These are phyloP conservation scores for Gracilariopsis chorda DNA, from an alignment of 23 red algal species.

Conservation along the genomic window DNA sequence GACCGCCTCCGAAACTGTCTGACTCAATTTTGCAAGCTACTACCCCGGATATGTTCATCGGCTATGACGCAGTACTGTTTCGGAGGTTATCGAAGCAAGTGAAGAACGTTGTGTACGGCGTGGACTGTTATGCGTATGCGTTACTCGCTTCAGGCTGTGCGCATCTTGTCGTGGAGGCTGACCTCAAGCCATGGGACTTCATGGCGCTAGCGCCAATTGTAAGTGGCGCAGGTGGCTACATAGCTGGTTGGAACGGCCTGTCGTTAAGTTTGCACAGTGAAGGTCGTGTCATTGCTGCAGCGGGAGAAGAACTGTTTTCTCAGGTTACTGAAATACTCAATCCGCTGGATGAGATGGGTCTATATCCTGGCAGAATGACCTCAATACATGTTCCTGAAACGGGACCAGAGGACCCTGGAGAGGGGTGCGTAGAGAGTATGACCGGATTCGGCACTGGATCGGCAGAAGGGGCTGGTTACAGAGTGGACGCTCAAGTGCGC, in stretches of 20 bases:
- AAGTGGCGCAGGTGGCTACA: constrained; percentile 77
- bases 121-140: constrained; percentile 96
- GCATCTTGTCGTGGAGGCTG: constrained; percentile 90
- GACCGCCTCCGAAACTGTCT: background rate
- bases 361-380: background rate
- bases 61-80: constrained; percentile 56
- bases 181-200: constrained; percentile 96
- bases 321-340: constrained; percentile 38
- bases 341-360: constrained; percentile 1
- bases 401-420: constrained; percentile 41
- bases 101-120: constrained; percentile 73
- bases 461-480: background rate
- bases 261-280: constrained; percentile 60
- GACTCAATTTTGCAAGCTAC: constrained; percentile 73
- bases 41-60: constrained; percentile 89
- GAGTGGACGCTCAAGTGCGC: constrained; percentile 32
- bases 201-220: constrained; percentile 86
- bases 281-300: constrained; percentile 87
- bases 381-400: background rate
- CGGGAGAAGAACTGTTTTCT: constrained; percentile 36
- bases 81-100: constrained; percentile 29
- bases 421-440: constrained; percentile 71
- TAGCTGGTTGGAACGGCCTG: constrained; percentile 90
- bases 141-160: constrained; percentile 79
- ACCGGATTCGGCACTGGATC: constrained; percentile 54